A percentile compares a stretch with the other conserved stretches of the same genome.
Evolutionary conservation across 148 eudicot genomes (phyloP).

Genomic region (Rhododendron mucronatum): DNA sequence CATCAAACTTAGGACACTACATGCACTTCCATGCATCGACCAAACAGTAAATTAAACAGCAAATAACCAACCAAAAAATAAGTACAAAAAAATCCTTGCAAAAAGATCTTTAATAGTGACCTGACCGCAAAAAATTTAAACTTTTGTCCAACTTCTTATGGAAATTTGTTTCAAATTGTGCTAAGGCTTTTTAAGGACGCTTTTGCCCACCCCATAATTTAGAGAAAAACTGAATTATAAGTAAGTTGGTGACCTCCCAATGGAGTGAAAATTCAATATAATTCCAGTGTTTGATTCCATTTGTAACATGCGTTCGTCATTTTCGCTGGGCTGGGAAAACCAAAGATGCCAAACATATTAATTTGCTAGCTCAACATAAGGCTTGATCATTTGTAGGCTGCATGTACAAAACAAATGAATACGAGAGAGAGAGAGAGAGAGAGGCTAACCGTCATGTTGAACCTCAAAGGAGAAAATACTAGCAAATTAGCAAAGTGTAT

Average conservation of each 20-base stretch:
- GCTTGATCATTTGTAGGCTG: not conserved
- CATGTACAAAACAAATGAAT: not conserved
- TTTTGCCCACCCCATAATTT: not conserved
- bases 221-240: not conserved
- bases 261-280: not conserved
- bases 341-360: not conserved
- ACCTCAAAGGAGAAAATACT: not conserved
- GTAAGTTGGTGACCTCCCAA: not conserved
- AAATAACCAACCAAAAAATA: not conserved
- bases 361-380: not conserved
- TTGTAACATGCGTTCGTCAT: not conserved
- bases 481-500: not conserved
- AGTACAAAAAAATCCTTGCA: not conserved
- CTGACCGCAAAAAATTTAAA: not conserved
- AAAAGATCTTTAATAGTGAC: not conserved
- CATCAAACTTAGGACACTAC: not conserved
- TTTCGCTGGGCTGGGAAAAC: not conserved
- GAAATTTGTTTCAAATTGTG: not conserved
- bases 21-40: not conserved
- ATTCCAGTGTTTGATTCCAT: not conserved
- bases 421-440: not conserved
- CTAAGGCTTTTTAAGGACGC: not conserved
- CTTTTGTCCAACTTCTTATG: not conserved
- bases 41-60: not conserved
- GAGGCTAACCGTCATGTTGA: slow-evolving; percentile 8